These are phyloP conservation scores for Harringtonia aguacate DNA, from an alignment of 2,329 filamentous ascomycete genomes.

Conservation along the genomic window DNA sequence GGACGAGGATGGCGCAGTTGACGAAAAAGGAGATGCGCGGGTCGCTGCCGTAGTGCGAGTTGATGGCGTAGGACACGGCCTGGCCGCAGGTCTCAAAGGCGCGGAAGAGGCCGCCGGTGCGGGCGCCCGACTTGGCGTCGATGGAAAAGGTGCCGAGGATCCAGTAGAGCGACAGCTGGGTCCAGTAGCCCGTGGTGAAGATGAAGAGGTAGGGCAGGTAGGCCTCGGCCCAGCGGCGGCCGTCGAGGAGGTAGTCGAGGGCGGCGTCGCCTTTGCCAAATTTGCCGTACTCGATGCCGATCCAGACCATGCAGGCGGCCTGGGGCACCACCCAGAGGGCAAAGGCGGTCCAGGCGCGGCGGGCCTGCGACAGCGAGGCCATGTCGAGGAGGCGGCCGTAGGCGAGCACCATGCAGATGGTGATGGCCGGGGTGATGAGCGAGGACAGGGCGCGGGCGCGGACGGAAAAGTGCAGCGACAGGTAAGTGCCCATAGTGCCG, in stretches of 20 bases:
- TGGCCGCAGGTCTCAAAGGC: constrained; percentile 4
- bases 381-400: not conserved
- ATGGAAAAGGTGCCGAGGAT: not conserved
- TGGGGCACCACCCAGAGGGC: not conserved
- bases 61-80: constrained; percentile 4
- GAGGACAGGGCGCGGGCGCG: not conserved
- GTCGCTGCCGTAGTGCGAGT: constrained; percentile 1
- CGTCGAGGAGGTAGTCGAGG: not conserved
- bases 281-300: constrained; percentile 1
- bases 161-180: constrained; percentile 4
- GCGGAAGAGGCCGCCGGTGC: constrained; percentile 3
- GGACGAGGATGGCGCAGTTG: not conserved
- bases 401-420: not conserved
- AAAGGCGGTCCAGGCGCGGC: not conserved
- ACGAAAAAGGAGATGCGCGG: constrained; percentile 1
- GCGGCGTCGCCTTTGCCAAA: not conserved
- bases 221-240: not conserved
- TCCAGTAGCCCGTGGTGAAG: constrained; percentile 1
- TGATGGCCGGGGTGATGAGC: not conserved
- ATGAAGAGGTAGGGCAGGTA: constrained; percentile 1
- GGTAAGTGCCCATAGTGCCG: constrained; percentile 2
- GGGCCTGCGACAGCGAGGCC: not conserved
- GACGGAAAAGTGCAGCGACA: constrained; percentile 1
- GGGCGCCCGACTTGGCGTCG: not conserved
- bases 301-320: not conserved